Evolutionary conservation across 1,284 basidiomycete species (phyloP).

Genomic region (Lentinus polychrous): DNA sequence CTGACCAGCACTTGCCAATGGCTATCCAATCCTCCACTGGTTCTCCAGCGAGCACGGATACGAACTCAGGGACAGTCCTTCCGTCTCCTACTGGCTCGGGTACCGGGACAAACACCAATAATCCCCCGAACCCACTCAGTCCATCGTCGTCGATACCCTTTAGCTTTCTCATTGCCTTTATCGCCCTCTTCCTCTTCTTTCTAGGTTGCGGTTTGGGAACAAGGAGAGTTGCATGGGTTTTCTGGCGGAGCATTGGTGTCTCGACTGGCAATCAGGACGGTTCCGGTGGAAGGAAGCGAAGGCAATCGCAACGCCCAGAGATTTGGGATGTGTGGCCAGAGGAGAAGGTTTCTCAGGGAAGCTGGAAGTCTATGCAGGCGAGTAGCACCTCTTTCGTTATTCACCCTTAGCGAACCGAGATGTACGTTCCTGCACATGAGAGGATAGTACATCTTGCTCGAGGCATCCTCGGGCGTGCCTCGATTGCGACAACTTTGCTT

Average conservation of each 20-base stretch:
- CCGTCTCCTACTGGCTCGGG: background rate
- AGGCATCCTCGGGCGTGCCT: background rate
- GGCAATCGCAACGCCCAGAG: conserved; percentile 4
- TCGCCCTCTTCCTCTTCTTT: conserved; percentile 51
- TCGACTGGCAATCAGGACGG: conserved; percentile 6
- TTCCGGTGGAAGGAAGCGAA: background rate
- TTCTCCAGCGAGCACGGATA: background rate
- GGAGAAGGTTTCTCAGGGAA: background rate
- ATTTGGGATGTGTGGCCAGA: conserved; percentile 16
- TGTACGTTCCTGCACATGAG: no score
- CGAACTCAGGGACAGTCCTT: background rate
- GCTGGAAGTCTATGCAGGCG: background rate
- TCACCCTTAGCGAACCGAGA: no score
- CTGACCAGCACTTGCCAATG: background rate
- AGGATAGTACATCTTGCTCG: background rate
- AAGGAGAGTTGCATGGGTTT: conserved; percentile 27
- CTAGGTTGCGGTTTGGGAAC: conserved; percentile 49
- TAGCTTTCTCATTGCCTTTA: conserved; percentile 56
- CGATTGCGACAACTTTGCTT: background rate
- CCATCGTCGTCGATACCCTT: conserved; percentile 30
- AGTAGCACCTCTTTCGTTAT: background rate
- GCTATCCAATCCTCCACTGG: conserved; percentile 2
- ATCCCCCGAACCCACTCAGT: background rate
- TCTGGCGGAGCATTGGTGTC: conserved; percentile 16
- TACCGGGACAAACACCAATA: background rate